Percentiles rank a stretch among this genome's conserved stretches.
Evolutionary conservation across 2,329 filamentous ascomycete species (phyloP).

Genomic region (Hypoxylon sp.): DNA sequence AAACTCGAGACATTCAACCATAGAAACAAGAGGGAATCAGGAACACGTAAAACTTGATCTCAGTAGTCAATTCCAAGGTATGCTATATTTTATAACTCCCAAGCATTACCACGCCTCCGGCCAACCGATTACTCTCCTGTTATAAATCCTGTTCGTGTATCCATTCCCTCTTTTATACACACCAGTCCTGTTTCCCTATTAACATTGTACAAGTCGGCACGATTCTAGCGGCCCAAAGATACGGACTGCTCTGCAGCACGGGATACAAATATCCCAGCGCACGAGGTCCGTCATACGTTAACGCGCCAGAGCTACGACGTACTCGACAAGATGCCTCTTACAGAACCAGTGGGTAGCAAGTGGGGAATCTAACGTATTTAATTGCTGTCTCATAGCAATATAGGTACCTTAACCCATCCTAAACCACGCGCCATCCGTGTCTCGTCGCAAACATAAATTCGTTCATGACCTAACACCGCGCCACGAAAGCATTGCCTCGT

Average conservation of each 20-base stretch:
- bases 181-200: constrained; percentile 5
- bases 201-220: constrained; percentile 33
- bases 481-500: constrained; percentile 19
- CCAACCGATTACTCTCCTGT: constrained; percentile 18
- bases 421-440: constrained; percentile 17
- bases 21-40: not conserved
- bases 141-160: constrained; percentile 34
- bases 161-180: constrained; percentile 16
- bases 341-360: constrained; percentile 20
- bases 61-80: constrained; percentile 30
- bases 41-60: not conserved
- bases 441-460: constrained; percentile 32
- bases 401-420: constrained; percentile 23
- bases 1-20: not conserved
- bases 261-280: constrained; percentile 21
- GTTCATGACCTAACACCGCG: constrained; percentile 28
- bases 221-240: constrained; percentile 21
- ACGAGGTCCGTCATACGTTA: constrained; percentile 20
- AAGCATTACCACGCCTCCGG: not conserved
- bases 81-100: constrained; percentile 26
- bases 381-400: constrained; percentile 42
- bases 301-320: constrained; percentile 36
- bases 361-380: constrained; percentile 35
- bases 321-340: constrained; percentile 32
- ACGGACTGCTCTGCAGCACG: constrained; percentile 28